Evolutionary conservation across 31 red algal species (phyloP), one percentile per base, ranked within the genome.

Genomic region (Bonnemaisonia californica): DNA sequence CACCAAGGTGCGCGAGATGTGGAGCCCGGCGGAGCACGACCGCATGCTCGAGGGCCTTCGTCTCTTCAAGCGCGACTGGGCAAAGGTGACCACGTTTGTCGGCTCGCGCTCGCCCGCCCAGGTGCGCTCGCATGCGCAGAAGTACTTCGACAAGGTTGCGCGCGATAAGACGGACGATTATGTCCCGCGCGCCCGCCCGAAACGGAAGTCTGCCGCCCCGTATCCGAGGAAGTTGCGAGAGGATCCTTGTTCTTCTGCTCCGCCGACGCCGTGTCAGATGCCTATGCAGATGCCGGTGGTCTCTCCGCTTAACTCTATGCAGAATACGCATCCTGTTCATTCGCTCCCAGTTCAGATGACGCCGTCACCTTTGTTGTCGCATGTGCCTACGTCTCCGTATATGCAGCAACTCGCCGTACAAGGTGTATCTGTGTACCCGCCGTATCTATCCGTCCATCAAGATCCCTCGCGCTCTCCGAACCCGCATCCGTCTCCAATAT

Each of bases 51-150:
- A 98, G 74, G 95, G 79, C 13, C 76, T 98, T 18, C 80, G 82
- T 1, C 81, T 86, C 33, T 98, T 76, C 67, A 84, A 90, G 79
- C 87, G 95, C 75, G 75, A 98, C 71, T 98, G 95, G 95, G 79
- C 88, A 84, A 87, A 87, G 54, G 89, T 98, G 59, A 90, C 84
- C 51, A 59, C 62, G 32, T 81, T 79, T 47, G 91, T 98, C 5
- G 95, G 90, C 29, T 93, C 86, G 22, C 89, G 89, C 57, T 91
- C 78, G 35, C 71, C 85, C 47, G 91, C 89, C 1, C 95, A 98
- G 74, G 89, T 98, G 5, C 89, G 95, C 60, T 94, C 91, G 1
- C 95, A 98, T 65, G 95, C 95, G 18, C 95, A 98, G 54, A 98
- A 98, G 80, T 98, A 94, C 79, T 98, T 98, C 80, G 83, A 94